A percentile compares a stretch with the other conserved stretches of the same genome.
Conservation (phyloP, 495 filamentous ascomycete genomes). For the Neurospora sublineolata region DNA sequence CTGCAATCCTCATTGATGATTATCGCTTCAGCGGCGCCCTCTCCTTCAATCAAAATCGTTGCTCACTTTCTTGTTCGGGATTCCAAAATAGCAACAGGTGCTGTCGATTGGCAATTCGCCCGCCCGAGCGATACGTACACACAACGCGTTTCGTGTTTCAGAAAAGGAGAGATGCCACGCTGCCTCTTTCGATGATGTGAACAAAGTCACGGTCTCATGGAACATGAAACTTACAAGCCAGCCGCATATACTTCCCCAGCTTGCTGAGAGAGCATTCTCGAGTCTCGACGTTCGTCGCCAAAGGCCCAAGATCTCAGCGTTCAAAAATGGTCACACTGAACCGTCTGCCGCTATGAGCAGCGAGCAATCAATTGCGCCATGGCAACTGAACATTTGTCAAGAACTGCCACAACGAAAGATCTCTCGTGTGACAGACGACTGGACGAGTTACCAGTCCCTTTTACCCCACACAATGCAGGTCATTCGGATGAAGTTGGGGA, state of each 20-base stretch:
- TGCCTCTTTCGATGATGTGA: background rate
- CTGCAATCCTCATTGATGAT: background rate
- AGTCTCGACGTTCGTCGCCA: background rate
- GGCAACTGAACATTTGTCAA: background rate
- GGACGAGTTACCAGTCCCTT: background rate
- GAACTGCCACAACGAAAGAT: background rate
- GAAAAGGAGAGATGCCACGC: background rate
- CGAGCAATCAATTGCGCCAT: background rate
- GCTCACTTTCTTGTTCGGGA: background rate
- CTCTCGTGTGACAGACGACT: background rate
- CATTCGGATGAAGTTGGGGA: background rate
- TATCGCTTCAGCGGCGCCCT: background rate
- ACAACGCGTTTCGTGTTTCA: background rate
- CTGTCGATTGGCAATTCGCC: background rate
- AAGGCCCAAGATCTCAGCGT: background rate
- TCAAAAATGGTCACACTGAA: background rate
- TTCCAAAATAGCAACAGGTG: background rate
- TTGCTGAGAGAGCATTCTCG: background rate
- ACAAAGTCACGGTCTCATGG: background rate
- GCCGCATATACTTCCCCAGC: background rate
- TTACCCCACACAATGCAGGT: background rate
- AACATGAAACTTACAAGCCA: background rate
- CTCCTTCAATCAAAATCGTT: background rate
- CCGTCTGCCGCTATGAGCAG: background rate
- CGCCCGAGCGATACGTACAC: background rate